A percentile compares a stretch with the other conserved stretches of the same genome.
phyloP scores from a whole-genome alignment of 2,329 filamentous ascomycete species.

The Leptographium procerum region DNA sequence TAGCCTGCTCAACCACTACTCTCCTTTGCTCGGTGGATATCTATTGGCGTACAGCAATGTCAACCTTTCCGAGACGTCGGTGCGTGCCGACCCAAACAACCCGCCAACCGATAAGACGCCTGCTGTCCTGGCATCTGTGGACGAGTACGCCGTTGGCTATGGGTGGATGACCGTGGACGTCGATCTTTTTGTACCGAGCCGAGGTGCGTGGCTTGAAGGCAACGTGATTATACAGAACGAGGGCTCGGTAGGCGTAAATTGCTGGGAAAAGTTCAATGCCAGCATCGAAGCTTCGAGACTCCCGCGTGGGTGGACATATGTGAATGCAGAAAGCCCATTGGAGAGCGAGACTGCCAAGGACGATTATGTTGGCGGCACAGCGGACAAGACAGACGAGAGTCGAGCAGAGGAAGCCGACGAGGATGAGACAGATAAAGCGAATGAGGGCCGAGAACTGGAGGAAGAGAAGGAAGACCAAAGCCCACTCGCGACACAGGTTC shows the following conservation, averaged over 20 bases:
- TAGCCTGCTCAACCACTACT: slow-evolving; percentile 66
- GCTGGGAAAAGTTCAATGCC: slow-evolving; percentile 86
- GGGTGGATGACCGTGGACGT: slow-evolving; percentile 85
- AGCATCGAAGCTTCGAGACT: slow-evolving; percentile 69
- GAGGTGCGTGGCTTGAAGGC: slow-evolving; percentile 66
- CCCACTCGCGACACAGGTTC: slow-evolving; percentile 34
- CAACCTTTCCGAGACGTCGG: slow-evolving; percentile 49
- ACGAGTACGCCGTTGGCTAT: slow-evolving; percentile 79
- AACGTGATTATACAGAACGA: slow-evolving; percentile 78
- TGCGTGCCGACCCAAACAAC: slow-evolving; percentile 28
- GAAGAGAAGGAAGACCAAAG: slow-evolving; percentile 21
- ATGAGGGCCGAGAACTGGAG: slow-evolving; percentile 1
- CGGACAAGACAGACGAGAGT: background rate
- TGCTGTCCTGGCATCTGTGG: slow-evolving; percentile 39
- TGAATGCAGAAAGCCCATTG: slow-evolving; percentile 33
- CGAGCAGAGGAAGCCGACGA: slow-evolving; percentile 9
- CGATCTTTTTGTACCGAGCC: slow-evolving; percentile 66
- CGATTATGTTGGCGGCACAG: no score
- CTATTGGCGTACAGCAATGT: slow-evolving; percentile 63
- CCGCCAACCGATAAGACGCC: slow-evolving; percentile 37
- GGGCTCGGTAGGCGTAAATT: slow-evolving; percentile 78
- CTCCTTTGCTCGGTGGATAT: slow-evolving; percentile 60
- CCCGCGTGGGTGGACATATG: slow-evolving; percentile 71
- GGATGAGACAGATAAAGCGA: slow-evolving; percentile 15
- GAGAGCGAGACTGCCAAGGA: no score